These are phyloP conservation scores for Populus ilicifolia DNA, from an alignment of 345 rosid species.

Conservation along the genomic window DNA sequence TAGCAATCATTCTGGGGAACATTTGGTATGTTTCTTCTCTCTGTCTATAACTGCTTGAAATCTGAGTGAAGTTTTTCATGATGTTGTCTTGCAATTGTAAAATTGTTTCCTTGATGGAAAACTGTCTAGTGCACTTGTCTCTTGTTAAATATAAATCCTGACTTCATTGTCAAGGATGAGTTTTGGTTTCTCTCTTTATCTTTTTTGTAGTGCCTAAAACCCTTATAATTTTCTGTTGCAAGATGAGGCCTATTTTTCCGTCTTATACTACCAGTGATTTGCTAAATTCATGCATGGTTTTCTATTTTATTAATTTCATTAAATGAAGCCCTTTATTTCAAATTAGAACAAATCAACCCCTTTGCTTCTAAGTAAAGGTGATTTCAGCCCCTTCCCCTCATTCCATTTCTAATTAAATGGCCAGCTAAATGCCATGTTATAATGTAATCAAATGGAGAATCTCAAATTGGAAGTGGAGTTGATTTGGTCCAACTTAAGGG, in stretches of 20 bases:
- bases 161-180: background rate
- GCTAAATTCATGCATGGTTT: background rate
- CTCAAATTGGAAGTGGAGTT: background rate
- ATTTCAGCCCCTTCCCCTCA: background rate
- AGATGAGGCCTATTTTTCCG: background rate
- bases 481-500: background rate
- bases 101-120: background rate
- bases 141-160: conserved; percentile 1
- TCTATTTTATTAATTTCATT: background rate
- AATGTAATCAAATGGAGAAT: background rate
- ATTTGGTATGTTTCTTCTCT: conserved; percentile 42
- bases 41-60: background rate
- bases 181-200: background rate
- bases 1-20: conserved; percentile 28
- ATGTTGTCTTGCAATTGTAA: background rate
- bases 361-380: background rate
- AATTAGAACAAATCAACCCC: background rate
- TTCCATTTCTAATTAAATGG: background rate
- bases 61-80: background rate
- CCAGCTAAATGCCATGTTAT: background rate
- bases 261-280: background rate
- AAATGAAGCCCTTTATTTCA: background rate
- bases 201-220: background rate
- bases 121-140: background rate
- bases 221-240: background rate